These are phyloP conservation scores for Annona squamosa DNA, from an alignment of 164 flowering plant species.

Conservation along the genomic window DNA sequence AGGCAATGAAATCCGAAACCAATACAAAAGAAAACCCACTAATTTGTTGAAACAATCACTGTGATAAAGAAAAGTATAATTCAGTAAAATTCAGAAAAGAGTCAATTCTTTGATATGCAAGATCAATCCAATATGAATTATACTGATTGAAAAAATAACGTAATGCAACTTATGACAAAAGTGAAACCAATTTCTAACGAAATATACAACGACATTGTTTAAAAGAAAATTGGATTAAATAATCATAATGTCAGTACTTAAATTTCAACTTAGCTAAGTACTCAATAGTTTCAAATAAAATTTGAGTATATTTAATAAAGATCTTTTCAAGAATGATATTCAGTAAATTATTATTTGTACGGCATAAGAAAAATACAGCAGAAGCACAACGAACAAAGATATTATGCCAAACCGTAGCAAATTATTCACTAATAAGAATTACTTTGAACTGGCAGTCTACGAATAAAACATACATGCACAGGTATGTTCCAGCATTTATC, in stretches of 20 bases:
- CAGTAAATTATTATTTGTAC: background rate
- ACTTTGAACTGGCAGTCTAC: background rate
- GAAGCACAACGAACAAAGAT: background rate
- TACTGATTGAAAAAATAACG: no score
- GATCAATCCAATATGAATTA: background rate
- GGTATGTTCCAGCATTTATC: constrained; percentile 50
- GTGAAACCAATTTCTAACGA: background rate
- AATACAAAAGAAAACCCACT: constrained; percentile 72
- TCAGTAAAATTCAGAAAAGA: background rate
- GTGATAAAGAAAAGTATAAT: constrained; percentile 8
- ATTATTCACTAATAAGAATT: background rate
- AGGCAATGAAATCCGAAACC: constrained; percentile 73
- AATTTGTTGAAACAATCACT: constrained; percentile 75
- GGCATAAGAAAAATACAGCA: background rate
- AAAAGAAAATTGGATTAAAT: background rate
- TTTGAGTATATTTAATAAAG: background rate
- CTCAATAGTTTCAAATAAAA: background rate
- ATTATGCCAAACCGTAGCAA: background rate
- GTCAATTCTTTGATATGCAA: background rate
- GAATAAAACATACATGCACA: constrained; percentile 58
- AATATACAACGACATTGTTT: background rate
- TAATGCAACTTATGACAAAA: background rate
- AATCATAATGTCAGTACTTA: background rate
- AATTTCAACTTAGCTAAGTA: background rate
- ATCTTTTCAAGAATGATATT: no score